These are phyloP conservation scores for Penicillium cataractarum DNA, from an alignment of 495 filamentous ascomycete genomes.

Conservation along the genomic window DNA sequence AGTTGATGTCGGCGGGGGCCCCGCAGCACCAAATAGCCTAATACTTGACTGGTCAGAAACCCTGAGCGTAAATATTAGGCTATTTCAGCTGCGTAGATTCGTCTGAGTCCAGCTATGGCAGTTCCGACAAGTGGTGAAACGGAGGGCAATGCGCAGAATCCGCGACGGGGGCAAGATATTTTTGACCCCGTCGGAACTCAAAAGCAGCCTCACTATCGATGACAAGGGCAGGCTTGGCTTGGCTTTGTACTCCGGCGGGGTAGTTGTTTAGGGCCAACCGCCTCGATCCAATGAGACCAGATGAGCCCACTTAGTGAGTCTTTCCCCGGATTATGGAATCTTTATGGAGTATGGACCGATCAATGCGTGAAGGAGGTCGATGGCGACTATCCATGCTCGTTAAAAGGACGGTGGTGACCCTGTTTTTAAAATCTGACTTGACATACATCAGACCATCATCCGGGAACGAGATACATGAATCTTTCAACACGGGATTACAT, in stretches of 20 bases:
- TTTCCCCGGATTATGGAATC: not conserved
- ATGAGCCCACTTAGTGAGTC: not conserved
- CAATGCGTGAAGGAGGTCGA: not conserved
- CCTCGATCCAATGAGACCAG: not conserved
- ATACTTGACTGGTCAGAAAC: not conserved
- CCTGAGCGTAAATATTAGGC: not conserved
- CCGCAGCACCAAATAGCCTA: not conserved
- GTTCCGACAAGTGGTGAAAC: not conserved
- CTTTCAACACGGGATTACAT: not conserved
- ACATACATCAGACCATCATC: not conserved
- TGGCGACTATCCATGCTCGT: not conserved
- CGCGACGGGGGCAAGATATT: not conserved
- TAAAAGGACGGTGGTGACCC: not conserved
- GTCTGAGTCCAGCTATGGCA: not conserved
- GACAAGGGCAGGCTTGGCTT: not conserved
- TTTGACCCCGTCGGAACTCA: conserved; percentile 3
- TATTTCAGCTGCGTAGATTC: not conserved
- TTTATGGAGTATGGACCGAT: not conserved
- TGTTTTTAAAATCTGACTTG: not conserved
- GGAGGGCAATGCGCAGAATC: not conserved
- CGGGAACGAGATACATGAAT: not conserved
- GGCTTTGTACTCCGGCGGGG: conserved; percentile 1
- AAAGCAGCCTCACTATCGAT: not conserved
- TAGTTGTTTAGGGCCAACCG: not conserved
- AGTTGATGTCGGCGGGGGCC: not conserved